These are phyloP conservation scores for Debaryomyces subglobosus DNA, from an alignment of 1,139 yeast genomes.

Conservation along the genomic window DNA sequence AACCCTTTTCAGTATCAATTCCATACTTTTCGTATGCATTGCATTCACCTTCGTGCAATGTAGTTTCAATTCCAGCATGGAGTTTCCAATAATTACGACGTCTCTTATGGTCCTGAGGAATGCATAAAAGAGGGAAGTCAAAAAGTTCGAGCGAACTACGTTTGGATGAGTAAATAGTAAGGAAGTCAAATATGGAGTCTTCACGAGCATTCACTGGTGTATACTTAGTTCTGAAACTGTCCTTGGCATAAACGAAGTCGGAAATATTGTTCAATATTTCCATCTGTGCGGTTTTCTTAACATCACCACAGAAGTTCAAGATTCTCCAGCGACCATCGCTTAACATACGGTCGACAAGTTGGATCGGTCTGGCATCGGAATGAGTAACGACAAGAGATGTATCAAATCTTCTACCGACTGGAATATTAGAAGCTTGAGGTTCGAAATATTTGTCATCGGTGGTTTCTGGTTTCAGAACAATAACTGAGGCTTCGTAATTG, in stretches of 20 bases:
- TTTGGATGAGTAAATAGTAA: conserved; percentile 25
- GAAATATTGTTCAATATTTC: conserved; percentile 18
- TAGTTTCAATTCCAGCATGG: conserved; percentile 25
- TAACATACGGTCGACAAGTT: conserved; percentile 25
- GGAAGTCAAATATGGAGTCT: conserved; percentile 23
- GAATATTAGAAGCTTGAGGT: conserved; percentile 23
- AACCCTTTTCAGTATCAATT: conserved; percentile 26
- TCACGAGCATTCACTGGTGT: conserved; percentile 29
- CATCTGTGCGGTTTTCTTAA: conserved; percentile 15
- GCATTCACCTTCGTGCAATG: conserved; percentile 25
- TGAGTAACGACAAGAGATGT: conserved; percentile 26
- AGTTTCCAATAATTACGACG: conserved; percentile 35
- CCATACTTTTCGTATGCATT: conserved; percentile 29
- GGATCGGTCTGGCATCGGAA: conserved; percentile 27
- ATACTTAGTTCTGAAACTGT: conserved; percentile 22
- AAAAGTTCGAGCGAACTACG: conserved; percentile 24
- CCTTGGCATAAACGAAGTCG: conserved; percentile 16
- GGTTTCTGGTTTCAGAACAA: conserved; percentile 13
- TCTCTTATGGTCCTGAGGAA: conserved; percentile 27
- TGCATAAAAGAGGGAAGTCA: conserved; percentile 31
- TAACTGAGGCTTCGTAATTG: conserved; percentile 26
- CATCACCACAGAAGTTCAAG: conserved; percentile 28
- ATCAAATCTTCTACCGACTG: conserved; percentile 30
- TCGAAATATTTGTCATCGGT: conserved; percentile 9
- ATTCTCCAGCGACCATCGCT: conserved; percentile 29